Evolutionary conservation across 1,139 yeast species (phyloP).

Genomic region (Blastobotrys apis): DNA sequence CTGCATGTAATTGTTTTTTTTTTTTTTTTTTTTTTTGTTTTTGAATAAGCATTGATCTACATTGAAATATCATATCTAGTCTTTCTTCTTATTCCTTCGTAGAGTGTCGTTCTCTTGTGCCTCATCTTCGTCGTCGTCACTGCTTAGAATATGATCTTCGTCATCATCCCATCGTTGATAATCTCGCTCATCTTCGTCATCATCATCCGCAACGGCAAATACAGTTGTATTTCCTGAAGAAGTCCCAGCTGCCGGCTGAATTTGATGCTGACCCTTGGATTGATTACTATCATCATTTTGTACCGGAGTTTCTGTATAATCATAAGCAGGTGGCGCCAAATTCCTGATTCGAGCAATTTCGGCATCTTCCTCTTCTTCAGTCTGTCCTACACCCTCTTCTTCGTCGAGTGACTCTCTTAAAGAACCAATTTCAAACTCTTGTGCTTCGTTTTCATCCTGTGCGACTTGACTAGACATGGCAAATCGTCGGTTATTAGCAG

Average conservation of each 20-base stretch:
- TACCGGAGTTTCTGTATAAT: conserved; percentile 3
- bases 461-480: conserved; percentile 94
- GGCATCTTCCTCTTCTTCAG: conserved; percentile 12
- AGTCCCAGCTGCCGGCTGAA: neutral
- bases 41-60: neutral
- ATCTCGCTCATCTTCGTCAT: conserved; percentile 9
- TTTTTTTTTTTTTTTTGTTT: neutral
- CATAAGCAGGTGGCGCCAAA: conserved; percentile 10
- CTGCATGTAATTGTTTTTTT: neutral
- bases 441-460: conserved; percentile 65
- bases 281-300: neutral
- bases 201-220: conserved; percentile 16
- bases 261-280: neutral
- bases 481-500: conserved; percentile 88
- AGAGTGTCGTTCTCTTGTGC: conserved; percentile 9
- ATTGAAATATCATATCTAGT: too few relatives aligned
- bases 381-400: conserved; percentile 25
- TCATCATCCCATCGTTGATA: conserved; percentile 8
- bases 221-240: conserved; percentile 1
- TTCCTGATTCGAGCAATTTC: conserved; percentile 10
- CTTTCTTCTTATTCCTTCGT: neutral
- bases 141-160: conserved; percentile 2
- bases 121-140: conserved; percentile 9
- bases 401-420: conserved; percentile 38
- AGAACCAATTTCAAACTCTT: conserved; percentile 48